phyloP scores from a whole-genome alignment of 2,329 filamentous ascomycete genomes.

The Ramularia endophylla region DNA sequence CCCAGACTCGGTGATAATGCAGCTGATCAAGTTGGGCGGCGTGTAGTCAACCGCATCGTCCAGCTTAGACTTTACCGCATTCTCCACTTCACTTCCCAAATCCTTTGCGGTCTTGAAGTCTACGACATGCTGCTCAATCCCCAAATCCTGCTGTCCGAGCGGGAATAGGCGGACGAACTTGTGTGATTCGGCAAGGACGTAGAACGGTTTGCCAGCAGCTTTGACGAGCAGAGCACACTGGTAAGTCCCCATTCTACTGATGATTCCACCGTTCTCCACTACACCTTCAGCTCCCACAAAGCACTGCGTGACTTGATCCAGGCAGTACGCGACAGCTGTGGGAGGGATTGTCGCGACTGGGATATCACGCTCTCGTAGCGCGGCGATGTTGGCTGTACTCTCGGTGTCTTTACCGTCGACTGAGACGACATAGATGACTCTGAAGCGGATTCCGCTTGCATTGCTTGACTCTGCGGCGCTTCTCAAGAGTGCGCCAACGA shows the following conservation, averaged over 20 bases:
- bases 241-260: conserved; percentile 78
- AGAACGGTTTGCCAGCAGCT: conserved; percentile 68
- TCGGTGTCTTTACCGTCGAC: conserved; percentile 47
- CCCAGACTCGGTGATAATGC: conserved; percentile 70
- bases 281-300: conserved; percentile 73
- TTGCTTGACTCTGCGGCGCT: conserved; percentile 61
- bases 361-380: conserved; percentile 67
- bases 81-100: conserved; percentile 17
- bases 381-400: conserved; percentile 63
- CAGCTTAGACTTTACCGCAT: no score
- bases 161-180: conserved; percentile 92
- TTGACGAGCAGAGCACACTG: conserved; percentile 80
- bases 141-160: conserved; percentile 72
- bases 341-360: conserved; percentile 77
- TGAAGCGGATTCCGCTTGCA: conserved; percentile 60
- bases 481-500: conserved; percentile 70
- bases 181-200: conserved; percentile 90
- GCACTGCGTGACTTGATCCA: conserved; percentile 65
- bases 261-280: conserved; percentile 87
- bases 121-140: conserved; percentile 70
- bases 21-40: conserved; percentile 63
- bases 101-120: conserved; percentile 57
- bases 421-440: conserved; percentile 64
- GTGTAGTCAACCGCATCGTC: conserved; percentile 56
- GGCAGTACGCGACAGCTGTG: conserved; percentile 70